Base-by-base conservation (phyloP, 2,329 filamentous ascomycete species). In the Pyrenophora seminiperda region DNA sequence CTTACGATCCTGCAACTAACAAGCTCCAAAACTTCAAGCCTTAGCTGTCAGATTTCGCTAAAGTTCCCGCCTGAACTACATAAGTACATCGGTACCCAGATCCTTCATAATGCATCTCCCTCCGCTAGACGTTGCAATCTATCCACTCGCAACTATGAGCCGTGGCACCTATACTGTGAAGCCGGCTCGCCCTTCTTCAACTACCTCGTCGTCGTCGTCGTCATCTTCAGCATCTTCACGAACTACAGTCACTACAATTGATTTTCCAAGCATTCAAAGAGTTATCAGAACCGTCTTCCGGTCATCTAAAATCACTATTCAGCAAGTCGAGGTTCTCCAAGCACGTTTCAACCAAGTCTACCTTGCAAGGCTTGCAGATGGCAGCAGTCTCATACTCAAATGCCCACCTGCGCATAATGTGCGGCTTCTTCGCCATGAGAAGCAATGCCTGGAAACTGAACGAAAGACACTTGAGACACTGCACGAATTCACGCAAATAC, bases 341-440 rank as follows among this genome's bases (percentile, higher is more conserved):
- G 67, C 67, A 19, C 61, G 66, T 6, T 61, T 76, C 4, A 73
- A 76, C 43, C 74, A 75, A 52, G 70, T 74, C 7, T 78, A 74
- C 40, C 68, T 76, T n/a, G 53, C 75, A n/a, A 68, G 64, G 45
- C 67, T 76, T 13, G 58, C 59, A 19, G 71, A 75, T 53, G 73
- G 72, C 27, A 70, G 66, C 47, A 67, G 68, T 19, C 67, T 77
- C 38, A 58, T 77, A 4, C 61, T 78, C 10, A 75, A 76, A 56
- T 76, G 73, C 49, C 67, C 71, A 27, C 75, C 77, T 15, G 55
- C 69, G 24, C 52, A 59, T 47, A 71, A 67, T 33, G 66, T 69
- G 5, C 70, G 75, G 29, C 61, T 76, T 9, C 67, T 79, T 11
- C 72, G 76, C 6, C 73, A 76, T 38, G 77, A 79, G 55, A 73